phyloP scores from a whole-genome alignment of 306 rosid genomes.

The Hippophae gyantsensis region DNA sequence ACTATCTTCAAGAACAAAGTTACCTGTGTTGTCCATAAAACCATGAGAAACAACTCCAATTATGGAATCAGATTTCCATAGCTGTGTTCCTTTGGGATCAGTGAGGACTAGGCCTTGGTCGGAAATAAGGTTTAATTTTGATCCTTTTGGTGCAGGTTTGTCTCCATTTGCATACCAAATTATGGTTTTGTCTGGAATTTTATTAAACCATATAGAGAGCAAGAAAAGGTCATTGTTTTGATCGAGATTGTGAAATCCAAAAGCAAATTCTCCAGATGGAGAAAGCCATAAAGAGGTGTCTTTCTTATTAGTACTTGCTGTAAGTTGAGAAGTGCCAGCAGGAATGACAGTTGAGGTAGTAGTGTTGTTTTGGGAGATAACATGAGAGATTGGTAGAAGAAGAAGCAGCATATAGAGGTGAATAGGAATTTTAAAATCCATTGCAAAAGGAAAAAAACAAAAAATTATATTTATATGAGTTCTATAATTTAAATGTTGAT shows the following conservation, averaged over 20 bases:
- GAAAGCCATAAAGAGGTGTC: constrained; percentile 26
- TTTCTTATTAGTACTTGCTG: too few species aligned
- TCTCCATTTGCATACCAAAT: constrained; percentile 16
- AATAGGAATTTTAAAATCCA: too few species aligned
- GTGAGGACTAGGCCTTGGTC: constrained; percentile 5
- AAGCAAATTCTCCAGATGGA: constrained; percentile 37
- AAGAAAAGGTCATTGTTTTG: constrained; percentile 16
- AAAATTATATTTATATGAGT: too few species aligned
- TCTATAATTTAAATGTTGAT: too few species aligned
- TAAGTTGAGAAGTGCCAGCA: too few species aligned
- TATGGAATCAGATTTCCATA: constrained; percentile 5
- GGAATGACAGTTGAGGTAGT: too few species aligned
- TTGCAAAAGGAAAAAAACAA: too few species aligned
- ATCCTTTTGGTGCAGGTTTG: constrained; percentile 26
- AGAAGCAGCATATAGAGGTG: too few species aligned
- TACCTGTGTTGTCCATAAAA: constrained; percentile 12
- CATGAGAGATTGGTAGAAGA: too few species aligned
- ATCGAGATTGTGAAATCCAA: constrained; percentile 34
- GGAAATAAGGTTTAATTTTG: constrained; percentile 11
- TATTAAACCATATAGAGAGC: constrained; percentile 46
- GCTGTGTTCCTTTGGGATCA: constrained; percentile 8
- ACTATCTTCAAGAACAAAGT: constrained; percentile 9
- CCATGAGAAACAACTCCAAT: constrained; percentile 11
- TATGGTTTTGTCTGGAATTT: constrained; percentile 31
- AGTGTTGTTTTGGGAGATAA: too few species aligned